A percentile compares a stretch with the other conserved stretches of the same genome.
Evolutionary conservation across 1,139 yeast species (phyloP).

Genomic region (Suhomyces kunorum): DNA sequence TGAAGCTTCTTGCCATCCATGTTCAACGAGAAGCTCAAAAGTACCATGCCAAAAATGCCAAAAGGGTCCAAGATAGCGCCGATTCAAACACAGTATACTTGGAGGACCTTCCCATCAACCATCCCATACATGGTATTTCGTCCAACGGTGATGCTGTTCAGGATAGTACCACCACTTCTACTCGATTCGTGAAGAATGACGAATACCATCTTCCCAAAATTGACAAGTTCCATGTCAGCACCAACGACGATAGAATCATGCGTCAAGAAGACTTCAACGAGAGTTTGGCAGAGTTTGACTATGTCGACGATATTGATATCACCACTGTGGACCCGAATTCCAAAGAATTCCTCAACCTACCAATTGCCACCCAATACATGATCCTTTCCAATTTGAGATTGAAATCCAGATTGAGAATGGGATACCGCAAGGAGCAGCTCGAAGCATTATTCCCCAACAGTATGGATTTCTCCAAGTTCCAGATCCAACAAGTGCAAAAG

Average conservation of each 20-base stretch:
- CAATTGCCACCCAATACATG: constrained; percentile 85
- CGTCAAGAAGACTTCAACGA: constrained; percentile 71
- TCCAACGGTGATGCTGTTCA: background rate
- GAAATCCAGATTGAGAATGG: constrained; percentile 90
- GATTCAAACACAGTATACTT: constrained; percentile 34
- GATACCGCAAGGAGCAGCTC: constrained; percentile 83
- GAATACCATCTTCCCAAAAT: constrained; percentile 85
- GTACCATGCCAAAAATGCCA: constrained; percentile 6
- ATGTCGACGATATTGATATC: constrained; percentile 69
- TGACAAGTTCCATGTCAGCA: constrained; percentile 36
- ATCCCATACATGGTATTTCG: constrained; percentile 15
- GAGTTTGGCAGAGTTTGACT: constrained; percentile 56
- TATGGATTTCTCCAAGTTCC: constrained; percentile 90
- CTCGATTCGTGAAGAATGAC: constrained; percentile 50
- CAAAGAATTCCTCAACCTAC: constrained; percentile 61
- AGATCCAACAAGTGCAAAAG: constrained; percentile 88
- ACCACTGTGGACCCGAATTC: constrained; percentile 72
- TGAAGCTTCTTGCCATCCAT: constrained; percentile 75
- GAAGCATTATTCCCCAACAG: constrained; percentile 78
- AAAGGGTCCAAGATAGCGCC: constrained; percentile 2
- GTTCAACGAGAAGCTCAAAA: constrained; percentile 59
- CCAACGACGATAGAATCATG: constrained; percentile 69
- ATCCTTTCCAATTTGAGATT: constrained; percentile 78
- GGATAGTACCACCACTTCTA: constrained; percentile 1
- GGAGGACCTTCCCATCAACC: constrained; percentile 43